Conservation (phyloP, 768 basidiomycete genomes). For the Boletus tomentosulus region DNA sequence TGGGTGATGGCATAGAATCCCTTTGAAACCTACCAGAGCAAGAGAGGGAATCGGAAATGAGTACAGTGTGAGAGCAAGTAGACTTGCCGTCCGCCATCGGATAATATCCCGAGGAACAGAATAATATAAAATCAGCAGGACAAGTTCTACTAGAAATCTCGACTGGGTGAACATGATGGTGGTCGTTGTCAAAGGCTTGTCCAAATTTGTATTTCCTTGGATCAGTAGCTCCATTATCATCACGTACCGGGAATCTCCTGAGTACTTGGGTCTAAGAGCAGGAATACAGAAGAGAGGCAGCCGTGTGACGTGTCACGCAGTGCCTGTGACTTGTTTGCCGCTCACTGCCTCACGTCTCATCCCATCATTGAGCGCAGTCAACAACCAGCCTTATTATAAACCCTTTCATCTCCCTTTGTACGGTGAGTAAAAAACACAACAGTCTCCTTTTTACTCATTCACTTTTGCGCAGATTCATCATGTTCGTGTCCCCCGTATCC, state of each 20-base stretch:
- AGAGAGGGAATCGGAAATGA: neutral
- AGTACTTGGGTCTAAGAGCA: neutral
- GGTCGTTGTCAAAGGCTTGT: neutral
- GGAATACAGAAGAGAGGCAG: too few species aligned
- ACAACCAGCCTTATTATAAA: constrained; percentile 4
- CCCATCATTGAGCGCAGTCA: constrained; percentile 18
- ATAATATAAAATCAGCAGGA: neutral
- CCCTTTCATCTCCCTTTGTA: constrained; percentile 15
- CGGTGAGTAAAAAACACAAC: constrained; percentile 17
- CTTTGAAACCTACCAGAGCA: constrained; percentile 4
- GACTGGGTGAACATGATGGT: neutral
- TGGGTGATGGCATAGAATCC: neutral
- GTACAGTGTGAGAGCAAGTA: neutral
- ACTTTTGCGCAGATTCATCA: constrained; percentile 11
- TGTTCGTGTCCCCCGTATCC: constrained; percentile 22
- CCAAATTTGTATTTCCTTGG: too few species aligned
- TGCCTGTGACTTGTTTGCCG: constrained; percentile 11
- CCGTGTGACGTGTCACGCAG: constrained; percentile 21
- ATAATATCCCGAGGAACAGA: neutral
- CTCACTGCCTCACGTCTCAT: constrained; percentile 10
- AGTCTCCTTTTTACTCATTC: neutral
- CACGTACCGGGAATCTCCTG: too few species aligned
- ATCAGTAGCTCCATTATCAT: too few species aligned
- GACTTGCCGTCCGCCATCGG: neutral
- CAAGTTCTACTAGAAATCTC: neutral